Evolutionary conservation across 805 yeast genomes (phyloP), one percentile per base, ranked within the genome.

Genomic region (Saccharomycopsis fibuligera): DNA sequence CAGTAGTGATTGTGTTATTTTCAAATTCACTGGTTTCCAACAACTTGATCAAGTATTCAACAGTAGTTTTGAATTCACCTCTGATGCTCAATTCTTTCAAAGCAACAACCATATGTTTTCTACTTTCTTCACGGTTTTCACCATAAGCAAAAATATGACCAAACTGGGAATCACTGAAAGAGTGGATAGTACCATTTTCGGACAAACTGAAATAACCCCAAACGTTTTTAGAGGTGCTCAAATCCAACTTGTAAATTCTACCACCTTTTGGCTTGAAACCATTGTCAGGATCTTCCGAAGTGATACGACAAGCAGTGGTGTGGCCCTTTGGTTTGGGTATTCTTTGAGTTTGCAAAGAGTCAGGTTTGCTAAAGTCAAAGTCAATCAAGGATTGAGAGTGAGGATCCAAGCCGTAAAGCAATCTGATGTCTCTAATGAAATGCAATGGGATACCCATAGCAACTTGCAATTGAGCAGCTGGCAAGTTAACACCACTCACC

Each of bases 161-260:
- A 62, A 93, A 93, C 70, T 93, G 99, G 49, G 99, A 91, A 68
- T 93, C 99, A 27, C 96, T 85, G 72, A 89, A 95, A 3, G 97
- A 89, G 69, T 93, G 99, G 61, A 93, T 95, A 46, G 96, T 90
- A 54, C 98, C 95, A 66, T 87, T 91, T 69, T 86, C 89, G 58
- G 93, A 88, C 47, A 93, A 98, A 17, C 96, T 88, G 78, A 93
- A 93, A 67, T 93, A 93, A 73, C 99, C 99, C 99, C 99, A 93
- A 44, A 95, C 99, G 60, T 93, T 91, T 8, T 97, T 89, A 31
- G 95, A 84, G 3, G 99, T 95, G 66, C 98, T 78, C 76, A 93
- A 91, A 65, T 93, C 95, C 66, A 93, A 79, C 68, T 93, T 99
- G 59, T 90, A 96, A 69, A 93, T 76, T 47, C 89, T 80, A 72